Base-by-base conservation (phyloP, 352 stramenopile species). In the Phytopythium boreale region DNA sequence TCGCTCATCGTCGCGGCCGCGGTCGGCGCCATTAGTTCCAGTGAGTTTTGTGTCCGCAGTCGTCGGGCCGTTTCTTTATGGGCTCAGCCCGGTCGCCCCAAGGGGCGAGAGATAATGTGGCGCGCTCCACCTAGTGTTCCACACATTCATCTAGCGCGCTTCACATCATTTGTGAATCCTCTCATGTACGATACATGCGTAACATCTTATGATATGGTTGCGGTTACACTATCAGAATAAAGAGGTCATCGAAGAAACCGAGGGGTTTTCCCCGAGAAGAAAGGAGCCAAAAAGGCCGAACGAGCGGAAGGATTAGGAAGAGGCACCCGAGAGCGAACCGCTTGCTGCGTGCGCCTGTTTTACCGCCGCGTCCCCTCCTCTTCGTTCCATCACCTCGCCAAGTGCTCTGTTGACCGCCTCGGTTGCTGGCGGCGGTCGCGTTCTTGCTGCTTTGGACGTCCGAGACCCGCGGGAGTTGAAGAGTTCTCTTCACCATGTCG, bases 401-500 rank as follows among this genome's bases (percentile, higher is more conserved):
- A 22, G 20, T 9, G n/a, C 20, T 10, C 9, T 22, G 53, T 22
- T 14, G 53, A 50, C 34, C 22, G n/a, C 20, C n/a, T 46, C 53
- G n/a, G n/a, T 20, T 31, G 24, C 37, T 61, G 24, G 41, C 2
- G 24, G 41, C 2, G 41, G 12, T 3, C 34, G n/a, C 12, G 14
- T 29, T n/a, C 17, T 27, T 52, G 36, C 47, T 34, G 47, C 36
- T 12, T n/a, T 58, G 46, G 9, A 46, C 19, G 31, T 1, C 53
- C 31, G 20, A 17, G 31, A 34, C 29, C 19, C n/a, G 46, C 47
- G 47, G 4, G 24, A 17, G 26, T 57, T 57, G 44, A 63, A 64
- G 59, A 22, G 11, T 29, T 19, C 4, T 15, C 20, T 62, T 51
- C 49, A 72, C 67, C 69, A 93, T 93, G 85, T 91, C 85, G 36